Evolutionary conservation across 129 eudicot species (phyloP).

Genomic region (Saussurea involucrata): DNA sequence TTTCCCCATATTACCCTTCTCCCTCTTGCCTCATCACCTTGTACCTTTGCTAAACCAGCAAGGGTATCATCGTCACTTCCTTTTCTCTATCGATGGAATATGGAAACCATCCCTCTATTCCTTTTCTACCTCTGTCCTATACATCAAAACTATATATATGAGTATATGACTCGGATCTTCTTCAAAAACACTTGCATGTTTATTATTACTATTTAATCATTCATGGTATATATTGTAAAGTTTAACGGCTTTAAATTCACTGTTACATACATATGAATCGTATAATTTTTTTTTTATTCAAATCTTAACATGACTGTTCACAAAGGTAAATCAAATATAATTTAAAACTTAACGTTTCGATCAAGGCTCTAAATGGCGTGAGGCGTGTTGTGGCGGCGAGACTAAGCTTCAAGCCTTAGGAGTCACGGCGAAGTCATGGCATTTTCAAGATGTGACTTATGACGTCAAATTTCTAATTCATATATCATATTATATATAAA

Average conservation of each 20-base stretch:
- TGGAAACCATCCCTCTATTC: constrained; percentile 8
- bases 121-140: background rate
- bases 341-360: background rate
- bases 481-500: too few species aligned
- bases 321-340: background rate
- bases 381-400: too few species aligned
- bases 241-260: background rate
- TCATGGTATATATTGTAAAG: background rate
- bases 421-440: too few species aligned
- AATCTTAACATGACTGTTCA: background rate
- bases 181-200: background rate
- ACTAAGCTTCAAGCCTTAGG: too few species aligned
- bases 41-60: background rate
- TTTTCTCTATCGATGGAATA: background rate
- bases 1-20: background rate
- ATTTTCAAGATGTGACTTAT: too few species aligned
- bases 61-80: background rate
- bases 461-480: too few species aligned
- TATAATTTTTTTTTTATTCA: background rate
- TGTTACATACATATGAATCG: background rate
- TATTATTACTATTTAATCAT: background rate
- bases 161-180: background rate
- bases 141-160: background rate
- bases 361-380: too few species aligned
- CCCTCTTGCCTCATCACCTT: background rate